phyloP scores from a whole-genome alignment of 306 rosid species.

The Cotoneaster glaucophyllus region DNA sequence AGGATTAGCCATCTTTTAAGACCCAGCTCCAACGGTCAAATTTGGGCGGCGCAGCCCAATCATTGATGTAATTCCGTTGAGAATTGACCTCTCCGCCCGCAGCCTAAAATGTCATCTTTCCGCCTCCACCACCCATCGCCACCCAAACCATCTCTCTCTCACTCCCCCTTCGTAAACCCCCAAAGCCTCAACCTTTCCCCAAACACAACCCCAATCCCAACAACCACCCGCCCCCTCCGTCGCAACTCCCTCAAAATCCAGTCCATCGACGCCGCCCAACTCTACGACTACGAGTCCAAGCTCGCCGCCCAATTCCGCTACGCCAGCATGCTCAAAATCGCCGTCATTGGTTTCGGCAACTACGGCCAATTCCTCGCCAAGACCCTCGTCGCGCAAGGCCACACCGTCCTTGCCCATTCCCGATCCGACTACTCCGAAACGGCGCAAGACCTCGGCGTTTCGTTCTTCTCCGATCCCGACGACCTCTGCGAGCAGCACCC shows the following conservation, averaged over 20 bases:
- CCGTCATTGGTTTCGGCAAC: constrained; percentile 66
- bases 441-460: constrained; percentile 45
- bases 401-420: constrained; percentile 64
- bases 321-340: constrained; percentile 57
- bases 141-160: background rate
- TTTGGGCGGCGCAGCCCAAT: too few relatives aligned
- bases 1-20: too few relatives aligned
- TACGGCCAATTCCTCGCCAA: constrained; percentile 74
- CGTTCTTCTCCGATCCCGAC: constrained; percentile 46
- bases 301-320: constrained; percentile 38
- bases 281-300: constrained; percentile 57
- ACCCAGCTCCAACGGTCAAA: too few relatives aligned
- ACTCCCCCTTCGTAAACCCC: background rate
- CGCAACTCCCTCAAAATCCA: constrained; percentile 27
- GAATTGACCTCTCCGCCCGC: constrained; percentile 33
- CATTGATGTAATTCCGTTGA: background rate
- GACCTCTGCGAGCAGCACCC: constrained; percentile 88
- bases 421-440: constrained; percentile 45
- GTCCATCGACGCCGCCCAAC: constrained; percentile 68
- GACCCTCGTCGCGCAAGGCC: constrained; percentile 61
- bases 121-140: constrained; percentile 21
- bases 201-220: background rate
- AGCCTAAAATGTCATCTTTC: constrained; percentile 19
- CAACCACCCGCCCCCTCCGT: background rate
- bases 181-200: background rate